A percentile compares a stretch with the other conserved stretches of the same genome.
phyloP scores from a whole-genome alignment of 1,284 basidiomycete genomes.

The Sporisorium reilianum region DNA sequence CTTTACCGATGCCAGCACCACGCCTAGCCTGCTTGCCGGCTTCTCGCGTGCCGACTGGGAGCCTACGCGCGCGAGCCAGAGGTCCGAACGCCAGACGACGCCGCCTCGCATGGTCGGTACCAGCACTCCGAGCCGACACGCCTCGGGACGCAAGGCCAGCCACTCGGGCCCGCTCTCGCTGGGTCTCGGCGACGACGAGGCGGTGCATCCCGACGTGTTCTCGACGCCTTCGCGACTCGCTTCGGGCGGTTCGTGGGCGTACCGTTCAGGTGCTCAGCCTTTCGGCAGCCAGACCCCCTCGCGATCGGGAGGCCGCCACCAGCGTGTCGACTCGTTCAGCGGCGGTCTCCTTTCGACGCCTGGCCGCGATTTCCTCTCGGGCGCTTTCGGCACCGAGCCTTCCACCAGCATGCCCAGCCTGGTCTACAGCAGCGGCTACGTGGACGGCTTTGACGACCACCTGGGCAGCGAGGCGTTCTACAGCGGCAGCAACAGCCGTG shows the following conservation, averaged over 20 bases:
- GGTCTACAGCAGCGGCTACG: conserved; percentile 49
- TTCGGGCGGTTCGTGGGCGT: conserved; percentile 45
- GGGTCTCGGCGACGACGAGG: conserved; percentile 41
- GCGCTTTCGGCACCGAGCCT: conserved; percentile 47
- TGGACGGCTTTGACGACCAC: conserved; percentile 36
- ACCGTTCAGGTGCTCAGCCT: conserved; percentile 29
- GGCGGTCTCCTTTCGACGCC: conserved; percentile 46
- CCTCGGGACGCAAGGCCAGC: conserved; percentile 41
- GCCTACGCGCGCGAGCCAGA: conserved; percentile 22
- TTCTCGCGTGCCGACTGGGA: conserved; percentile 53
- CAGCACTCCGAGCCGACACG: conserved; percentile 50
- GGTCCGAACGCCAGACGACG: conserved; percentile 36
- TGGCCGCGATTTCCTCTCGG: conserved; percentile 41
- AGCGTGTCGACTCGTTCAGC: conserved; percentile 49
- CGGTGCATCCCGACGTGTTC: conserved; percentile 53
- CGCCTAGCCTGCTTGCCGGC: conserved; percentile 45
- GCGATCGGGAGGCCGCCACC: conserved; percentile 42
- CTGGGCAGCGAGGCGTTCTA: conserved; percentile 34
- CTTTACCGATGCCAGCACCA: conserved; percentile 45
- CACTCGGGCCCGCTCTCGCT: conserved; percentile 38
- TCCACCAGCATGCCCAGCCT: conserved; percentile 53
- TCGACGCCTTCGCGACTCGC: conserved; percentile 59
- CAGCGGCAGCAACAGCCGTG: conserved; percentile 40
- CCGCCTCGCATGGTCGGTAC: conserved; percentile 39
- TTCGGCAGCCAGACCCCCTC: conserved; percentile 45